These are phyloP conservation scores for Danielozyma ontarioensis DNA, from an alignment of 805 yeast genomes.

Conservation along the genomic window DNA sequence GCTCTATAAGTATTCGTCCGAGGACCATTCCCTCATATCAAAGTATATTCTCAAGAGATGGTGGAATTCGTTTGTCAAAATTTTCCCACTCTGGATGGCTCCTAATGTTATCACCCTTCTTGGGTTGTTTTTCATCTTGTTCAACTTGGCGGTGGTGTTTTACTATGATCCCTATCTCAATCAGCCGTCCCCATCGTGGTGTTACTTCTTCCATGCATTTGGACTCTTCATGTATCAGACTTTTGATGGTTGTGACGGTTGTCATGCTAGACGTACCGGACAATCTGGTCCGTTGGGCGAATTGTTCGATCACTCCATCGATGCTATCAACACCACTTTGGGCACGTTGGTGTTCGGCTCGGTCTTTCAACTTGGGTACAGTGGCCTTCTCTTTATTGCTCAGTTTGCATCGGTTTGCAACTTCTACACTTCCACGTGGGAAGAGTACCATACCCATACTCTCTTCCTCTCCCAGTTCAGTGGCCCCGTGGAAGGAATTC, in stretches of 20 bases:
- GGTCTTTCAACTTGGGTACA: slow-evolving; percentile 71
- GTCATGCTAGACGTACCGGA: slow-evolving; percentile 94
- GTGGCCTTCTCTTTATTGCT: slow-evolving; percentile 53
- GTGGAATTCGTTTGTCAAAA: slow-evolving; percentile 66
- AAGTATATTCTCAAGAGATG: slow-evolving; percentile 74
- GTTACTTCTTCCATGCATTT: slow-evolving; percentile 68
- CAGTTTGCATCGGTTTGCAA: slow-evolving; percentile 75
- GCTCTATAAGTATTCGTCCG: slow-evolving; percentile 64
- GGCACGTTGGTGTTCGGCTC: slow-evolving; percentile 72
- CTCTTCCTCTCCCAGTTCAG: slow-evolving; percentile 73
- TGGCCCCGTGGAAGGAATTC: slow-evolving; percentile 94
- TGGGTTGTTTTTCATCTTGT: slow-evolving; percentile 68
- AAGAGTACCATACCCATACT: slow-evolving; percentile 86
- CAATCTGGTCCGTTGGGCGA: slow-evolving; percentile 94
- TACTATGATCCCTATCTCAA: slow-evolving; percentile 68
- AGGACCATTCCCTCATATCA: slow-evolving; percentile 76
- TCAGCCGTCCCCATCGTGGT: slow-evolving; percentile 66
- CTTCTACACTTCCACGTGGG: slow-evolving; percentile 92
- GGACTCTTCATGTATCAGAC: slow-evolving; percentile 90
- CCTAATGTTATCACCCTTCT: slow-evolving; percentile 85
- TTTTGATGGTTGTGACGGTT: slow-evolving; percentile 93
- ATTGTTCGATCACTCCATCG: slow-evolving; percentile 83
- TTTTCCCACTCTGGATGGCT: slow-evolving; percentile 86
- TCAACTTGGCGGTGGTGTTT: slow-evolving; percentile 60
- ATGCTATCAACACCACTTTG: slow-evolving; percentile 71